phyloP scores from a whole-genome alignment of 179 eudicot species.

The Amaranthus tricolor region DNA sequence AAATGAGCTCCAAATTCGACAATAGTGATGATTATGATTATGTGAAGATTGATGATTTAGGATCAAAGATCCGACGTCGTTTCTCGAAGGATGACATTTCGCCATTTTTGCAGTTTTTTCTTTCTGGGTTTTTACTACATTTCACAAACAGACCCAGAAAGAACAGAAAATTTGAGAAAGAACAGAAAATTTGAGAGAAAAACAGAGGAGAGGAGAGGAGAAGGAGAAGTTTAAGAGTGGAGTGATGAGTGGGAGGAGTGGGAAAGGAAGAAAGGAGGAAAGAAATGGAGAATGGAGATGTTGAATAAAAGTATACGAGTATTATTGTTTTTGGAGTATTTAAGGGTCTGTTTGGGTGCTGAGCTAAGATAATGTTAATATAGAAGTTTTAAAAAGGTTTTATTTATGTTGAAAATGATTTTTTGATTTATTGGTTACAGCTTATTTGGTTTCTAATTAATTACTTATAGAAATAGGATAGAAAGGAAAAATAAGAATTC shows the following conservation, averaged over 20 bases:
- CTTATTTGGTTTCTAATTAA: not conserved
- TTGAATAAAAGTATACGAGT: not conserved
- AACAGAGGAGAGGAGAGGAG: not conserved
- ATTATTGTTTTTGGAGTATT: not conserved
- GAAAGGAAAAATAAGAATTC: not conserved
- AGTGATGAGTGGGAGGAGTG: not conserved
- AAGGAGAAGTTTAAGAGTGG: not conserved
- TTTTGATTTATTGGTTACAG: not conserved
- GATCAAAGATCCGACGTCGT: constrained; percentile 17
- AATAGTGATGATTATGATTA: not conserved
- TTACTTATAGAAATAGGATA: not conserved
- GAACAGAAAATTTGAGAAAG: not conserved
- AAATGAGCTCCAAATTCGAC: not conserved
- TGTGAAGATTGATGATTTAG: constrained; percentile 3
- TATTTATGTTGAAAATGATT: not conserved
- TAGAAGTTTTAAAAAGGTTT: not conserved
- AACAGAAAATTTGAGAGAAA: not conserved
- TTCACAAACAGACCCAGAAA: not conserved
- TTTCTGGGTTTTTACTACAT: not conserved
- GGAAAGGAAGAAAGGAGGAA: not conserved
- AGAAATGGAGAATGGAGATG: not conserved
- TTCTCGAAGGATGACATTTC: constrained; percentile 11
- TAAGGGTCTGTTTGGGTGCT: not conserved
- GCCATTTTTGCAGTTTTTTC: not conserved
- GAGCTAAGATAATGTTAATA: not conserved